Evolutionary conservation across 306 rosid species (phyloP).

Genomic region (Gastrolobium villosum): DNA sequence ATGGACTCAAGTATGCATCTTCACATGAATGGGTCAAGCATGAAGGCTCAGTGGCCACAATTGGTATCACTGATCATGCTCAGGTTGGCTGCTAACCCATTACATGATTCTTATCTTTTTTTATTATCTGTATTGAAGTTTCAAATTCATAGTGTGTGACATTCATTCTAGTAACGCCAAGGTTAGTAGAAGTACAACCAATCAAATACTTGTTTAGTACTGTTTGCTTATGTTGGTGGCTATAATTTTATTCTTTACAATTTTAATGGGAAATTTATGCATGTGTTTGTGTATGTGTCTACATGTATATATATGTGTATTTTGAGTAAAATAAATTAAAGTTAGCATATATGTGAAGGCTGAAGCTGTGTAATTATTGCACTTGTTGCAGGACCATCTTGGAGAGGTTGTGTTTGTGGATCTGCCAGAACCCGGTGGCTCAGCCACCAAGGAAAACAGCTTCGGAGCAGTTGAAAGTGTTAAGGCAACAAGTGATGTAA

Average conservation of each 20-base stretch:
- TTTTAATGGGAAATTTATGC: neutral
- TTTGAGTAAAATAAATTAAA: neutral
- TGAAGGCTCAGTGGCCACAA: slow-evolving; percentile 86
- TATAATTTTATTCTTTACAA: neutral
- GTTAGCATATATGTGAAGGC: neutral
- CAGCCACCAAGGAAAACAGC: slow-evolving; percentile 63
- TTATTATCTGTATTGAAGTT: neutral
- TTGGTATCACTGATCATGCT: slow-evolving; percentile 95
- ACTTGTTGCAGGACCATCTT: slow-evolving; percentile 77
- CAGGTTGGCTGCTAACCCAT: slow-evolving; percentile 62
- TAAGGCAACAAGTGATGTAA: slow-evolving; percentile 92
- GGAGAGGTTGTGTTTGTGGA: slow-evolving; percentile 98
- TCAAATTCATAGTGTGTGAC: neutral
- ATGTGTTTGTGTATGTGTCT: neutral
- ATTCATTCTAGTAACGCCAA: neutral
- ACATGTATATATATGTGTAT: neutral
- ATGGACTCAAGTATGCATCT: slow-evolving; percentile 90
- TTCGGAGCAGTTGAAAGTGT: slow-evolving; percentile 99
- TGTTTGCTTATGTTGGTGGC: neutral
- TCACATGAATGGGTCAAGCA: slow-evolving; percentile 99
- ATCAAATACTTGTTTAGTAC: too few relatives aligned
- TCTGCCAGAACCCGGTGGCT: slow-evolving; percentile 74
- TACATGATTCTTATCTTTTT: neutral
- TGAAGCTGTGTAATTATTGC: neutral
- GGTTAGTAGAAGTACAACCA: neutral